These are phyloP conservation scores for Dissophora ornata DNA, from an alignment of 192 early-diverging fungal genomes.

Conservation along the genomic window DNA sequence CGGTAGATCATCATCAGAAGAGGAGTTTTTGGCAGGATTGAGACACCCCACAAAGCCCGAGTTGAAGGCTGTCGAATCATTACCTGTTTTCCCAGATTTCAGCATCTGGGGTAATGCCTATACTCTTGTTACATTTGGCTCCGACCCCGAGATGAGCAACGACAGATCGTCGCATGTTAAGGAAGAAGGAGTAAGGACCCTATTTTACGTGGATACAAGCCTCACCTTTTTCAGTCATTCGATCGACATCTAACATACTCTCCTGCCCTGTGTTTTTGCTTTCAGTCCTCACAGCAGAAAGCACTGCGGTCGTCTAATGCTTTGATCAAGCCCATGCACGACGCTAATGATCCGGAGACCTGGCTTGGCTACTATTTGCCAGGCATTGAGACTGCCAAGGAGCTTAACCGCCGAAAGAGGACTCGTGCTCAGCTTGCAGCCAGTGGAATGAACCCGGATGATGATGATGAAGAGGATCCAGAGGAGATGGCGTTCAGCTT, in stretches of 20 bases:
- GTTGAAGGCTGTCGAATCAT: conserved; percentile 58
- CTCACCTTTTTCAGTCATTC: no score
- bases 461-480: conserved; percentile 28
- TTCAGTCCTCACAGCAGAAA: conserved; percentile 35
- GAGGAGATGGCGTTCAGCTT: conserved; percentile 23
- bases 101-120: conserved; percentile 63
- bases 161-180: conserved; percentile 17
- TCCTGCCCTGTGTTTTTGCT: no score
- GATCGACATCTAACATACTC: no score
- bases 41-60: conserved; percentile 62
- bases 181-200: conserved; percentile 38
- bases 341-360: conserved; percentile 48
- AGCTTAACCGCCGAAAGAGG: conserved; percentile 40
- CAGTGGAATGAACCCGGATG: conserved; percentile 23
- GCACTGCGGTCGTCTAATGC: conserved; percentile 52
- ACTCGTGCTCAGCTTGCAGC: conserved; percentile 22
- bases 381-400: conserved; percentile 39
- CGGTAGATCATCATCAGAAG: conserved; percentile 18
- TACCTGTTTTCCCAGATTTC: conserved; percentile 67
- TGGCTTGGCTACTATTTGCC: conserved; percentile 51
- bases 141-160: conserved; percentile 58
- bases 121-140: conserved; percentile 62
- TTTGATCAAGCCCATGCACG: conserved; percentile 47
- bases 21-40: conserved; percentile 38
- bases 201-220: no score